These are phyloP conservation scores for Cercophora samala DNA, from an alignment of 495 filamentous ascomycete genomes.

Conservation along the genomic window DNA sequence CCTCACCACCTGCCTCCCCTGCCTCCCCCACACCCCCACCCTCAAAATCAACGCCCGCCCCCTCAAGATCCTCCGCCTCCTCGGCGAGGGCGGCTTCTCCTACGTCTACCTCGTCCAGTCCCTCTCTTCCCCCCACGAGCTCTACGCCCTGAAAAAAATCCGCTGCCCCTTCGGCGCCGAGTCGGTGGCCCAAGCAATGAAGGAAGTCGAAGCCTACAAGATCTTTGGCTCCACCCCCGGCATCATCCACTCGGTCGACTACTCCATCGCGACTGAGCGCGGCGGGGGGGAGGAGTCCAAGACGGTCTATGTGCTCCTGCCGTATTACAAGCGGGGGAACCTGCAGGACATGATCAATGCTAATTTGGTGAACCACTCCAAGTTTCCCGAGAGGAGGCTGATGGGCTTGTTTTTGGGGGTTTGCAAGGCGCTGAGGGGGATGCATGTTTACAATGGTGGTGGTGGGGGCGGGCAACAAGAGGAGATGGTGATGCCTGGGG, in stretches of 20 bases:
- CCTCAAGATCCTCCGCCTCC: conserved; percentile 89
- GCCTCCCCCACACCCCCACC: conserved; percentile 89
- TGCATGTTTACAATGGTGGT: conserved; percentile 75
- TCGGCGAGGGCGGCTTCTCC: conserved; percentile 96
- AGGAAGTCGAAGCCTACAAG: conserved; percentile 94
- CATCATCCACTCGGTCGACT: conserved; percentile 89
- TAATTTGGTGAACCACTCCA: conserved; percentile 94
- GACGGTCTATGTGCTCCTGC: conserved; percentile 93
- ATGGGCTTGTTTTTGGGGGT: conserved; percentile 92
- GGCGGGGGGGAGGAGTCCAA: conserved; percentile 58
- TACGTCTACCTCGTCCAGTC: conserved; percentile 99
- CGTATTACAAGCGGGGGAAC: conserved; percentile 92
- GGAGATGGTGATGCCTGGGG: conserved; percentile 46
- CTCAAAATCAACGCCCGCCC: conserved; percentile 91
- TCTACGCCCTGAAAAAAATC: conserved; percentile 97
- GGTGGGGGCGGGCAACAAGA: conserved; percentile 26
- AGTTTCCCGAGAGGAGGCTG: conserved; percentile 80
- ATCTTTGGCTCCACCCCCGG: conserved; percentile 77
- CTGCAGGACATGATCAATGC: conserved; percentile 98
- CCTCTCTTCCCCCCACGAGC: conserved; percentile 65
- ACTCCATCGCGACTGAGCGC: conserved; percentile 57
- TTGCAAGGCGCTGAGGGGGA: conserved; percentile 77
- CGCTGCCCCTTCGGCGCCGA: conserved; percentile 95
- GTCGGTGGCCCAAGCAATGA: conserved; percentile 87
- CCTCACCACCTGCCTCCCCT: conserved; percentile 88